phyloP scores from a whole-genome alignment of 2,329 filamentous ascomycete genomes.

The Escovopsis weberi region DNA sequence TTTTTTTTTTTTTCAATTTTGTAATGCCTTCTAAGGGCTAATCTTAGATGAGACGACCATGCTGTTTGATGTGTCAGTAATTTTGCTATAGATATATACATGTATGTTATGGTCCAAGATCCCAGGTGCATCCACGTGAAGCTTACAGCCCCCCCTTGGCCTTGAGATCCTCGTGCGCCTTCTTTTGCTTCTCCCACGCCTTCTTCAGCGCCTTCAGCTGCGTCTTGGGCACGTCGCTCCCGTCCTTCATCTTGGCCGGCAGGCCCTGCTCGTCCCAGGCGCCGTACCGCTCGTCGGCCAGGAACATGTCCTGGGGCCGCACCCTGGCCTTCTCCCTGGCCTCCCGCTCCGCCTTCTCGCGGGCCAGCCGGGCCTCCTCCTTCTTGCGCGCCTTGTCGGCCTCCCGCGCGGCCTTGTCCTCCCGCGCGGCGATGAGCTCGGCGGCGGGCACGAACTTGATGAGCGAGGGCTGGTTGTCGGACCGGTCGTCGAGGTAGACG shows the following conservation, averaged over 20 bases:
- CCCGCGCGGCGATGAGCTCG: conserved; percentile 41
- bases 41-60: no score
- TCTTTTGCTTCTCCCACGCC: conserved; percentile 84
- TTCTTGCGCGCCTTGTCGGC: conserved; percentile 44
- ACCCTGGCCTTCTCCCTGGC: conserved; percentile 44
- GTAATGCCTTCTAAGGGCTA: no score
- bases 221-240: conserved; percentile 68
- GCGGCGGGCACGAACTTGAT: conserved; percentile 50
- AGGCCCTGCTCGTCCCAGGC: conserved; percentile 75
- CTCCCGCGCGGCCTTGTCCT: conserved; percentile 45
- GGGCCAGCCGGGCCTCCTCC: conserved; percentile 37
- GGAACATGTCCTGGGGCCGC: conserved; percentile 41
- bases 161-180: conserved; percentile 51
- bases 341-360: conserved; percentile 36
- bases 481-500: conserved; percentile 77
- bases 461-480: conserved; percentile 51
- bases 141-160: conserved; percentile 13
- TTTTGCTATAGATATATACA: not conserved
- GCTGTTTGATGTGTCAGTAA: not conserved
- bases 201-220: conserved; percentile 72
- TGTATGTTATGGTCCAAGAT: not conserved
- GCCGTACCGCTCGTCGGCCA: conserved; percentile 43
- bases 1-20: no score
- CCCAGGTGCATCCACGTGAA: not conserved
- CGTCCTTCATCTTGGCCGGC: conserved; percentile 62